phyloP scores from a whole-genome alignment of 805 yeast genomes.

The Candida manassasensis region DNA sequence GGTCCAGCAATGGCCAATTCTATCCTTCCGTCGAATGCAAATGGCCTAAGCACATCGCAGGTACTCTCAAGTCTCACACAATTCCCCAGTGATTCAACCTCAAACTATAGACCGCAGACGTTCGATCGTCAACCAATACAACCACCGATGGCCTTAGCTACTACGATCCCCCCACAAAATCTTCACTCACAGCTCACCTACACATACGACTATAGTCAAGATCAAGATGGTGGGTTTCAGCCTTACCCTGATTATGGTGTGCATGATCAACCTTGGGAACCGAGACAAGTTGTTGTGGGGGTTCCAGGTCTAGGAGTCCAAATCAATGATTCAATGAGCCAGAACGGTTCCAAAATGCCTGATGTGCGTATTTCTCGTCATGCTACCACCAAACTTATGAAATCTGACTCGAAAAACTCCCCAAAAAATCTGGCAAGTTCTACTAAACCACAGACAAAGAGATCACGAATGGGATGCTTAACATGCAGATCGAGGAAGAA shows the following conservation, averaged over 20 bases:
- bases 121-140: background rate
- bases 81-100: background rate
- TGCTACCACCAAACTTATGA: no score
- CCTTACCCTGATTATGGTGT: background rate
- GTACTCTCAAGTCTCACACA: background rate
- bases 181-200: background rate
- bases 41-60: no score
- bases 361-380: no score
- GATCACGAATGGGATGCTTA: constrained; percentile 70
- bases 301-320: no score
- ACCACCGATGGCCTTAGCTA: background rate
- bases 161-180: background rate
- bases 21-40: background rate
- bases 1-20: background rate
- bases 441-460: constrained; percentile 26
- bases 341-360: no score
- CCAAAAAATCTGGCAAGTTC: no score
- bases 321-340: no score
- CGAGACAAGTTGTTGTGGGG: no score
- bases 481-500: constrained; percentile 77
- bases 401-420: no score
- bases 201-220: background rate
- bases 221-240: background rate
- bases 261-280: background rate
- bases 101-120: background rate